Base-by-base conservation (phyloP, 495 filamentous ascomycete species). In the Aspergillus affinis region DNA sequence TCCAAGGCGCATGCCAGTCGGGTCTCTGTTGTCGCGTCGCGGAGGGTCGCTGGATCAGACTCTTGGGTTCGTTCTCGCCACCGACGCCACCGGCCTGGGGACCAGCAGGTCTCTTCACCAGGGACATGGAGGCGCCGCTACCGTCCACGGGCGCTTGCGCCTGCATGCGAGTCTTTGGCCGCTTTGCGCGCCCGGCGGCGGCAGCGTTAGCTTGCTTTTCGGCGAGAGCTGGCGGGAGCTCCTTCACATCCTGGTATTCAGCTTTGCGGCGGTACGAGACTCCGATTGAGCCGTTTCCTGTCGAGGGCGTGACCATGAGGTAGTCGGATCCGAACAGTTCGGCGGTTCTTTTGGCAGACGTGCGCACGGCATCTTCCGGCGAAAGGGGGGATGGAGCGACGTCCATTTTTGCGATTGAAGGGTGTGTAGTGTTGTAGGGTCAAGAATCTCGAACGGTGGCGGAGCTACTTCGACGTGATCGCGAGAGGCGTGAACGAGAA, bases 1-100 rank as follows among this genome's bases (percentile, higher is more conserved):
- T 97, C 95, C 95, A 98, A 29, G 95, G 95, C 52, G 93, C 82
- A 69, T 98, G 93, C 95, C 95, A 99, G 47, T 94, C 86, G 12
- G 95, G 95, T 64, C 84, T 88, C 60, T 87, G 76, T 68, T 93
- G 92, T 64, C 87, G 81, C 18, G 88, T 80, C 32, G 84, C 81
- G 32, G 85, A 87, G 44, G 90, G 84, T 55, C 85, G 82, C 56
- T 86, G 80, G 51, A 89, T 81, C 60, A 93, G 75, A 64, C 84
- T 89, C 72, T 74, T 81, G 1, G 81, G 80, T 23, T 82, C 77
- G 19, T 74, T 69, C 26, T 67, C 73, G 41, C 61, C 69, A 9
- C 63, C 68, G 19, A 62, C 65, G 21, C 66, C 67, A 6, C 70
- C 74, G 5, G 70, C 71, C 32, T 45, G 56, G 8, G 60, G 58